Conservation (phyloP, 1,284 basidiomycete species). For the Ceratobasidium theobromae region DNA sequence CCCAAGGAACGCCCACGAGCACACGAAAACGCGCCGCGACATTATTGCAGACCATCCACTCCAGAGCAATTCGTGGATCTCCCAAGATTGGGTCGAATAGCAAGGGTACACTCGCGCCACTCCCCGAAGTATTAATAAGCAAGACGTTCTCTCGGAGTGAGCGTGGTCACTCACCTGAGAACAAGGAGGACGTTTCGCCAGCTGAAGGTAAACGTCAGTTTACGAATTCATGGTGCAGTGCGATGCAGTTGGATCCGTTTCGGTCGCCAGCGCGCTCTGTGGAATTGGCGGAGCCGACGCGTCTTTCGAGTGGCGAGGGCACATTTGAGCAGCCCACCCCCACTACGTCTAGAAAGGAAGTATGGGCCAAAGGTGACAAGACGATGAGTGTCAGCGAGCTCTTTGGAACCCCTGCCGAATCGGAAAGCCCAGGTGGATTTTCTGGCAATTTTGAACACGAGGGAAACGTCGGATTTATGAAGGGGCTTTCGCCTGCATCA, state of each 20-base stretch:
- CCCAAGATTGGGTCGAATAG: conserved; percentile 7
- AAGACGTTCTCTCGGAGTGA: too few relatives aligned
- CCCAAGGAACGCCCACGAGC: neutral
- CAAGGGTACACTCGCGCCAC: neutral
- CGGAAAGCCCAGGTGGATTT: neutral
- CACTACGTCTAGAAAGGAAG: neutral
- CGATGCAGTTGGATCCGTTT: conserved; percentile 7
- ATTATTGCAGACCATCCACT: conserved; percentile 14
- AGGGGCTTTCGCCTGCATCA: neutral
- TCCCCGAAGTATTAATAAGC: too few relatives aligned
- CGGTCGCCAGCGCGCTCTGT: neutral
- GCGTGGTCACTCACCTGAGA: too few relatives aligned
- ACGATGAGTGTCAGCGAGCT: conserved; percentile 24
- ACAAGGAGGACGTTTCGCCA: too few relatives aligned
- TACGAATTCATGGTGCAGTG: conserved; percentile 25
- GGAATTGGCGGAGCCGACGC: neutral
- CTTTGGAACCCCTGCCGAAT: neutral
- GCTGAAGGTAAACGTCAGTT: too few relatives aligned
- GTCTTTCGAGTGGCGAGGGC: neutral
- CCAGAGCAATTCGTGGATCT: conserved; percentile 12
- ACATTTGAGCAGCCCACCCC: neutral
- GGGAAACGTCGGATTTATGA: neutral
- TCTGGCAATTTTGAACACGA: too few relatives aligned
- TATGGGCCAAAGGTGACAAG: neutral
- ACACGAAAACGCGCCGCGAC: conserved; percentile 20